These are phyloP conservation scores for Lecanicillium sp. DNA, from an alignment of 2,329 filamentous ascomycete genomes.

Conservation along the genomic window DNA sequence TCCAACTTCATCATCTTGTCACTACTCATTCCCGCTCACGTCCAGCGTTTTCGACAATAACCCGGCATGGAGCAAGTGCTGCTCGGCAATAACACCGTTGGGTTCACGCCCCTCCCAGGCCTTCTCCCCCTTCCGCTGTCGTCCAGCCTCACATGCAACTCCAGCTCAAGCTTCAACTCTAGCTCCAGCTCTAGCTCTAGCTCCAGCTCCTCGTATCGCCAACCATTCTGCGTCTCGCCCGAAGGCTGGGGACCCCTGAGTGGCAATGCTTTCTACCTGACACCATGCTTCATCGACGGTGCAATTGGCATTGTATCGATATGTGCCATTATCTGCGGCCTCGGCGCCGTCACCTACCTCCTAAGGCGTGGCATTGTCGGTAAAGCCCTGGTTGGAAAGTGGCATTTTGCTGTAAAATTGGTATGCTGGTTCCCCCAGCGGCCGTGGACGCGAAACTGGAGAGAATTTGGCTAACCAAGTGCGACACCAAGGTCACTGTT, in stretches of 20 bases:
- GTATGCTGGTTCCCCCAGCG: constrained; percentile 32
- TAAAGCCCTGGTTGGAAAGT: constrained; percentile 68
- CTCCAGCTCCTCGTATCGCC: constrained; percentile 37
- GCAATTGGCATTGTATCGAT: constrained; percentile 67
- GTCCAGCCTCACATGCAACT: constrained; percentile 12
- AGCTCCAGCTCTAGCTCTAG: constrained; percentile 26
- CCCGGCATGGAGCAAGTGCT: constrained; percentile 12
- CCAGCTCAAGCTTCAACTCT: constrained; percentile 9
- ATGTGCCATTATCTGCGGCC: constrained; percentile 70
- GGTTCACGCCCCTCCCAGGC: constrained; percentile 11
- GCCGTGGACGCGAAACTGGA: constrained; percentile 11
- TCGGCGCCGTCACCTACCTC: constrained; percentile 70
- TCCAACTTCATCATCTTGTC: constrained; percentile 11
- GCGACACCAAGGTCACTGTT: constrained; percentile 42
- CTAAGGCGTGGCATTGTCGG: constrained; percentile 54
- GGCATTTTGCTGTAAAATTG: constrained; percentile 85
- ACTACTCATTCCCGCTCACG: constrained; percentile 11
- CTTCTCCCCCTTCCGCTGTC: constrained; percentile 9
- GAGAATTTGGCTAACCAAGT: constrained; percentile 10
- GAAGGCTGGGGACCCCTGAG: constrained; percentile 90
- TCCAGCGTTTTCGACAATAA: constrained; percentile 12
- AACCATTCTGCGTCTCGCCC: constrained; percentile 71
- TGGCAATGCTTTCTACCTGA: constrained; percentile 75
- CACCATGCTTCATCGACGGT: constrained; percentile 87
- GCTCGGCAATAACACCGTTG: constrained; percentile 10